Conservation (phyloP, 2,329 filamentous ascomycete genomes). For the Sodiomyces alkalinus region DNA sequence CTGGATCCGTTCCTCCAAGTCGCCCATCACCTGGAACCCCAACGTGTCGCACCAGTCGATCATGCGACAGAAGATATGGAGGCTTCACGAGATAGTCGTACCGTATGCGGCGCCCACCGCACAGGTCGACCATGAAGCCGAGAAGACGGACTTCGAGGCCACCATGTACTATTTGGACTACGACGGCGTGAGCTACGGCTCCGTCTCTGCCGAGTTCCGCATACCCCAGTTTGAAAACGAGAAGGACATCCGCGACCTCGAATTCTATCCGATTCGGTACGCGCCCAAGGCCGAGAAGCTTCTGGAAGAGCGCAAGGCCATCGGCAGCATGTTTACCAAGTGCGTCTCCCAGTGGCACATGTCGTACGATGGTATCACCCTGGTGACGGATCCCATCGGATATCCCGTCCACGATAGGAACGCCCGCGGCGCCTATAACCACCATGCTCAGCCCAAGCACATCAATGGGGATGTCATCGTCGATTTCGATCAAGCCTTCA, state of each 20-base stretch:
- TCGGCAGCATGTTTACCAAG: background rate
- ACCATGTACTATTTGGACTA: background rate
- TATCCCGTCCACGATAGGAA: background rate
- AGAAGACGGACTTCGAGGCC: background rate
- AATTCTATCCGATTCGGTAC: background rate
- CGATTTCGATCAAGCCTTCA: background rate
- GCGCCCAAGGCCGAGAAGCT: background rate
- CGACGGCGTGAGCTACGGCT: background rate
- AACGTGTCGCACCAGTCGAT: background rate
- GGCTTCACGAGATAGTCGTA: background rate
- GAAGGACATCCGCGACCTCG: background rate
- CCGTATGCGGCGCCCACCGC: background rate
- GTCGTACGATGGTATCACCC: background rate
- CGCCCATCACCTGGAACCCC: background rate
- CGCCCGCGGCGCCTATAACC: background rate
- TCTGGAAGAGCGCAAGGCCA: background rate
- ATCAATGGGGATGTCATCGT: background rate
- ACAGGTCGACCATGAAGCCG: background rate
- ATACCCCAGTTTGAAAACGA: background rate
- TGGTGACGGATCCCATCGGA: background rate
- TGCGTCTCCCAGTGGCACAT: background rate
- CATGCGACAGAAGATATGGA: background rate
- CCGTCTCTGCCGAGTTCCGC: background rate
- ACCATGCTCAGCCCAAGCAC: background rate
- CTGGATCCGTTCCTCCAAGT: too few relatives aligned